Base-by-base conservation (phyloP, 306 rosid species). In the Pyrus betulifolia region DNA sequence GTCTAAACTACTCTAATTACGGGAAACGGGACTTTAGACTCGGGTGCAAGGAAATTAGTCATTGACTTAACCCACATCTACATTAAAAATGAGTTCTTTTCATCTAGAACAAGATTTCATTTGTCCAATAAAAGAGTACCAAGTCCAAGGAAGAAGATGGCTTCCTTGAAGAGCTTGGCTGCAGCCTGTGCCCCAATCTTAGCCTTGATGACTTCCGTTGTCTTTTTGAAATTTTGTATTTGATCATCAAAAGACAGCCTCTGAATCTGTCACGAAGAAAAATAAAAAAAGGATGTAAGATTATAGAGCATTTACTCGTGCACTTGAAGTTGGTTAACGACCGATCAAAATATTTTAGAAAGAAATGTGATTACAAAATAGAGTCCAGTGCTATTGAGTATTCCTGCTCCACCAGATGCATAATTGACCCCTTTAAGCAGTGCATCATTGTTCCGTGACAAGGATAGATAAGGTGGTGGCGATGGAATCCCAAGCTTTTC, bases 351-450 rank as follows among this genome's bases (percentile, higher is more conserved):
- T 8, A 19, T 4, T 30, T 45, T 71, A 19, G 19, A 67, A 71
- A 75, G 35, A 80, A 82, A 52, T 44, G 5, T 63, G 23, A 74
- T 85, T 89, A 93, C 98, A 72, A 93, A 93, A 70, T 93, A 91
- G 28, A 88, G 86, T 54, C 97, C 97, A 3, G 98, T 93, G 51
- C 88, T 93, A 74, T 93, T 89, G 61, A 93, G 91, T 69, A 93
- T 93, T 64, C 98, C 98, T 11, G 96, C 98, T 12, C 98, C 98
- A 46, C 96, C 98, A 17, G 97, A 93, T 66, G 96, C 98, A 77
- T 88, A 93, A 74, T 88, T 93, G 8, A 89, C 85, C 40, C 98
- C 98, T 75, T 88, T 70, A 13, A 91, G 82, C 1, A 93, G 69
- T 22, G 86, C 89, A 82, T 88, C 93, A 18, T 69, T 82, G 18